Evolutionary conservation across 768 basidiomycete species (phyloP), one percentile per base, ranked within the genome.

Genomic region (Boletus patriciae): DNA sequence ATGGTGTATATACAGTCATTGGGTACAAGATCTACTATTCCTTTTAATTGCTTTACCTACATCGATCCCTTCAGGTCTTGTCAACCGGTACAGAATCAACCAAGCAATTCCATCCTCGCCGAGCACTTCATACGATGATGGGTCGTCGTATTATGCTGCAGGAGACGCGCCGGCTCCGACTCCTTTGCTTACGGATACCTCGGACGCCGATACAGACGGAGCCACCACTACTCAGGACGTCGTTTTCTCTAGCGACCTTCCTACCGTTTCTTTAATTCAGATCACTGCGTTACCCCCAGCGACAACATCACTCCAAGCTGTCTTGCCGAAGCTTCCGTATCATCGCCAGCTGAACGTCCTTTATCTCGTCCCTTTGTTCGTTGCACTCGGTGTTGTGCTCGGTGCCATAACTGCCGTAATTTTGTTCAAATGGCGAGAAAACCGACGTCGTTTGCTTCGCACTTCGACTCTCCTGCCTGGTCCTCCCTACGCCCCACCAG

Each of bases 81-180:
- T 33, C 46, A 49, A 34, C 21, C 44, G 27, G 41, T 47, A 61
- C 52, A 57, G 54, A 52, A 54, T 62, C 18, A 62, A 65, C 34
- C 65, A 63, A 46, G 63, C 52, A 50, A 40, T 61, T 21, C 50
- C 52, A 40, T 50, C 44, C n/a, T 33, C 44, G 0, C 10, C 55
- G 13, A 60, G 55, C 6, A 66, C 71, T 16, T 69, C 71, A 43
- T 70, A 64, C 49, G 68, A 74, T 56, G 70, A 74, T 55, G 74
- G 70, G 77, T 77, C 69, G 76, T 72, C 74, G 1, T 77, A 73
- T 57, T 71, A 75, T 25, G 63, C 72, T 16, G 64, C 58, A 6
- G 71, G 62, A 37, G 66, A 61, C 34, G 27, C 61, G 11, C 62
- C 69, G 5, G 58, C 59, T 15, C 34, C 50, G 11, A 40, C 57